phyloP scores from a whole-genome alignment of 345 rosid genomes.

The Lepidium didymum region DNA sequence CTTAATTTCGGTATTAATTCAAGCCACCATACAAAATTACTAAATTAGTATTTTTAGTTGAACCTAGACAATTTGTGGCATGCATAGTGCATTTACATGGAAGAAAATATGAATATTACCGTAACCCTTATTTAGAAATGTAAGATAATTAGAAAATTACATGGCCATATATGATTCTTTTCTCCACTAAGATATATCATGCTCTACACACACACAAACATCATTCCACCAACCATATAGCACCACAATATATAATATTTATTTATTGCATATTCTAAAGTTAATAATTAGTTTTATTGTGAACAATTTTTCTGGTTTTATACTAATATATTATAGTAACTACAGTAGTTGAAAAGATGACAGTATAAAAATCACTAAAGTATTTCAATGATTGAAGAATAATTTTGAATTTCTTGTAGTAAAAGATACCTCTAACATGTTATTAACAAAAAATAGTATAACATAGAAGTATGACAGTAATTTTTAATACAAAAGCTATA shows the following conservation, averaged over 20 bases:
- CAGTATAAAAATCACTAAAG: not conserved
- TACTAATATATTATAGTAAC: not conserved
- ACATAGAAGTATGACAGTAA: not conserved
- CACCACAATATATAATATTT: not conserved
- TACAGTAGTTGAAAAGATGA: not conserved
- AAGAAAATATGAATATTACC: not conserved
- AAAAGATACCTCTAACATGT: not conserved
- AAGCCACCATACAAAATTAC: not conserved
- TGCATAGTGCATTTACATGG: not conserved
- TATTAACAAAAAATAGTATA: not conserved
- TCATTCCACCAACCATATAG: conserved; percentile 21
- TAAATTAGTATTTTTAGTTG: not conserved
- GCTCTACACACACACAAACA: conserved; percentile 13
- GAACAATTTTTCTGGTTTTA: not conserved
- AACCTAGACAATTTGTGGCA: not conserved
- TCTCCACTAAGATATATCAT: conserved; percentile 20
- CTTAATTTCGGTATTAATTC: not conserved
- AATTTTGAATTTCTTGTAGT: not conserved
- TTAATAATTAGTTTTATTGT: not conserved
- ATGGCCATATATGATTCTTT: not conserved
- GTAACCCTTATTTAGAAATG: too few relatives aligned
- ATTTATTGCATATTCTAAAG: not conserved
- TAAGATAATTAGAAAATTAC: not conserved
- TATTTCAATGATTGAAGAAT: not conserved
- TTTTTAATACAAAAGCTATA: not conserved